Base-by-base conservation (phyloP, 1,284 basidiomycete species). In the Leccinum angustisporum region DNA sequence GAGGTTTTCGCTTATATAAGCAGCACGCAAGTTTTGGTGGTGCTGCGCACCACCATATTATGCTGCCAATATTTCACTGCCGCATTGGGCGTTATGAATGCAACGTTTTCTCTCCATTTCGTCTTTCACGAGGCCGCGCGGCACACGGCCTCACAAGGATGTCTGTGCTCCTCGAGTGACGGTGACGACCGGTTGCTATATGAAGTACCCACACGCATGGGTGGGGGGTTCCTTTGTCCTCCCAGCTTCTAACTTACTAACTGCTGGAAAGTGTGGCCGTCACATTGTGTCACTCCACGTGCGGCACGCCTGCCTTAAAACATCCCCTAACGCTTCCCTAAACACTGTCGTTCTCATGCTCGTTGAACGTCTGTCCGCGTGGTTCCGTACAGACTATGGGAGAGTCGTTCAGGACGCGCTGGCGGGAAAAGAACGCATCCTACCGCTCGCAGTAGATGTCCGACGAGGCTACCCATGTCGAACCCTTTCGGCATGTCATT, bases 341-440 rank as follows among this genome's bases (percentile, higher is more conserved):
- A 43, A 43, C 40, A 9, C 40, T n/a, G n/a, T n/a, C 9, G 40
- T 43, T 18, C 13, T n/a, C 54, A 72, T 72, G 68, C 38, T 62
- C 8, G 33, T 56, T 30, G n/a, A 67, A 54, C 70, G 56, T 54
- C 33, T 65, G 33, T 60, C 61, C 25, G 52, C 66, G 33, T 56
- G 58, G 61, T 61, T 68, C 30, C 52, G 55, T 43, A 10, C 18
- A 10, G 63, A 63, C 34, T 62, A 61, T 8, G 31, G 48, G 1
- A 50, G 52, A 2, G 43, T 67, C 36, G 51, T 67, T 38, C 62
- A 38, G 50, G 71, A 73, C 16, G 66, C 70, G 5, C 70, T 71
- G 5, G 60, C 70, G 6, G 69, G 71, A 11, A 70, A 63, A 56
- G 69, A 70, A 36, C 71, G 68, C 30, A 70, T 68, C 6, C 36